Evolutionary conservation across 805 yeast genomes (phyloP).

Genomic region (Komagataella pseudopastoris): DNA sequence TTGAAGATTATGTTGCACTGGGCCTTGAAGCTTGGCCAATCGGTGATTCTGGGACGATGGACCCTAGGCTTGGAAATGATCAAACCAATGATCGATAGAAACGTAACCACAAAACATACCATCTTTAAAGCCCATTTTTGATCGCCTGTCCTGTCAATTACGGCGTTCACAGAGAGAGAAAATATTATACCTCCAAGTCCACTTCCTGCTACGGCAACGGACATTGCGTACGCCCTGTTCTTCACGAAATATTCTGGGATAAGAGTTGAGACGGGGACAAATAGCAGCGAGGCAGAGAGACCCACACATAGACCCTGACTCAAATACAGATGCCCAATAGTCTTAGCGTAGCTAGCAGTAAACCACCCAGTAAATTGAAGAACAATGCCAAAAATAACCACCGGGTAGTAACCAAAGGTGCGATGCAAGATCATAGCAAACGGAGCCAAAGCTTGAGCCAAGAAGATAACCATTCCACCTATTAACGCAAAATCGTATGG

Average conservation of each 20-base stretch:
- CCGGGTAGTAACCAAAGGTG: slow-evolving; percentile 32
- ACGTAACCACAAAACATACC: slow-evolving; percentile 23
- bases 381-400: slow-evolving; percentile 27
- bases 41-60: slow-evolving; percentile 6
- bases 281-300: slow-evolving; percentile 32
- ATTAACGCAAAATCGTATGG: slow-evolving; percentile 44
- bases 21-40: slow-evolving; percentile 4
- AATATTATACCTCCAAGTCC: slow-evolving; percentile 28
- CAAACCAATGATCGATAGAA: slow-evolving; percentile 22
- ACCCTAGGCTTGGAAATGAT: slow-evolving; percentile 26
- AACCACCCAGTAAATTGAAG: slow-evolving; percentile 33
- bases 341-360: slow-evolving; percentile 35
- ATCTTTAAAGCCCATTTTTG: slow-evolving; percentile 30
- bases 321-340: slow-evolving; percentile 34
- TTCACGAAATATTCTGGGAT: slow-evolving; percentile 43
- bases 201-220: slow-evolving; percentile 24
- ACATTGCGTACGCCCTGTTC: slow-evolving; percentile 26
- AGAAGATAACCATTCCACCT: slow-evolving; percentile 42
- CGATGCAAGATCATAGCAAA: slow-evolving; percentile 31
- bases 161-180: slow-evolving; percentile 19
- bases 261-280: slow-evolving; percentile 33
- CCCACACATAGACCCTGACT: slow-evolving; percentile 44
- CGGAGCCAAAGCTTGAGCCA: slow-evolving; percentile 54
- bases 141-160: slow-evolving; percentile 24
- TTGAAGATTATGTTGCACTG: slow-evolving; percentile 7